Conservation (phyloP, 768 basidiomycete species). For the Leccinum subgranulosum region DNA sequence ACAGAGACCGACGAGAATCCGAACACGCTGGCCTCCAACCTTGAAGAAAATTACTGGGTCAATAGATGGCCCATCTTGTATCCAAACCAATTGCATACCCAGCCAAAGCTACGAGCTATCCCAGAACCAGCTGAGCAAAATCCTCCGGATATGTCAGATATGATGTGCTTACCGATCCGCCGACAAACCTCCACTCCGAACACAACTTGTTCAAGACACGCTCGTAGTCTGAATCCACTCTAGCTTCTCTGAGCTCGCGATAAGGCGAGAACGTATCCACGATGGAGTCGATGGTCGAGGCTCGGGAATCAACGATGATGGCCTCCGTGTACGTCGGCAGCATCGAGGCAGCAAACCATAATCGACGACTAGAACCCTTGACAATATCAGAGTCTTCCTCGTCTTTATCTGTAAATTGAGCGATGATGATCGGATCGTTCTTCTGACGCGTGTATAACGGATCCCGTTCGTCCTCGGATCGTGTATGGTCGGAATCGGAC, state of each 20-base stretch:
- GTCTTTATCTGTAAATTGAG: conserved; percentile 19
- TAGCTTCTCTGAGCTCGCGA: conserved; percentile 43
- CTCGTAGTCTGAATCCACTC: conserved; percentile 47
- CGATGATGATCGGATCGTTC: conserved; percentile 13
- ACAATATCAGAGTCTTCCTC: conserved; percentile 2
- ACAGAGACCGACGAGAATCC: conserved; percentile 53
- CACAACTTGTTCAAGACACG: conserved; percentile 45
- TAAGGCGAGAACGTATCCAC: conserved; percentile 57
- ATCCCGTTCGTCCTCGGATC: conserved; percentile 21
- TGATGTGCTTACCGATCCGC: conserved; percentile 47
- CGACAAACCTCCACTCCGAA: conserved; percentile 64
- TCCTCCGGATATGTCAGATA: background rate
- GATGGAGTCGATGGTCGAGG: conserved; percentile 33
- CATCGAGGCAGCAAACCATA: conserved; percentile 37
- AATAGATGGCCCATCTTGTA: background rate
- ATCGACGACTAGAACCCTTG: conserved; percentile 3
- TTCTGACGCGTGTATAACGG: conserved; percentile 9
- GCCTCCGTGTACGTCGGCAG: conserved; percentile 46
- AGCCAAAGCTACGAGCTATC: conserved; percentile 56
- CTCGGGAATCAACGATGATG: conserved; percentile 27
- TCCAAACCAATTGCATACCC: conserved; percentile 38
- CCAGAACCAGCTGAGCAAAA: background rate
- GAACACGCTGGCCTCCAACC: conserved; percentile 56
- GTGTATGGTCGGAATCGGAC: conserved; percentile 17
- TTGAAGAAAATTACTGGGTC: conserved; percentile 7